Percentiles rank a stretch among this genome's conserved stretches.
phyloP scores from a whole-genome alignment of 345 rosid genomes.

The Ceriops zippeliana region DNA sequence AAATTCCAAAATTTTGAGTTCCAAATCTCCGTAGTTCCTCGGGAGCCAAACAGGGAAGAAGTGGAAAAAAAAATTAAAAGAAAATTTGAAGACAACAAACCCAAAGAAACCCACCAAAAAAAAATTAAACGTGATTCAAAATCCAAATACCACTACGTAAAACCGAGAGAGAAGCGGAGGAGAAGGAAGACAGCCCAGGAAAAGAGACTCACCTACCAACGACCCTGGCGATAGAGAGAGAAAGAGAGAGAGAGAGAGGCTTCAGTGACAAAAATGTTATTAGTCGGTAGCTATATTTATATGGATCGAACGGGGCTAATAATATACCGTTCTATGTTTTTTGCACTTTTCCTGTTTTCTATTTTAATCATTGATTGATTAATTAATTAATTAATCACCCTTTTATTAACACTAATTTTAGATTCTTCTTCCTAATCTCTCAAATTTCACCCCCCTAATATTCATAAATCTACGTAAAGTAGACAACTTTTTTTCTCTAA shows the following conservation, averaged over 20 bases:
- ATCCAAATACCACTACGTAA: not conserved
- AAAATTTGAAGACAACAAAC: not conserved
- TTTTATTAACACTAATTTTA: too few relatives aligned
- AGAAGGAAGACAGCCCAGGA: not conserved
- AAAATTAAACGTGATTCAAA: not conserved
- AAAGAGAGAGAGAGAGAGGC: not conserved
- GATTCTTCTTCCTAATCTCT: too few relatives aligned
- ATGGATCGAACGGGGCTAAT: not conserved
- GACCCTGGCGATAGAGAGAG: not conserved
- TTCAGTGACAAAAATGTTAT: not conserved
- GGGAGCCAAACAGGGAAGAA: slow-evolving; percentile 1
- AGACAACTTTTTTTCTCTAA: too few relatives aligned
- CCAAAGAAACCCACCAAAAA: not conserved
- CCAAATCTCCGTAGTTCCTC: not conserved
- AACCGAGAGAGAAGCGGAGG: not conserved
- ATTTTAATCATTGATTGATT: too few relatives aligned
- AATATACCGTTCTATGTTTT: not conserved
- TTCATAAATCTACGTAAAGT: too few relatives aligned
- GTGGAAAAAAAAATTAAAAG: not conserved
- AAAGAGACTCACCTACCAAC: not conserved
- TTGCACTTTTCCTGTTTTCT: too few relatives aligned
- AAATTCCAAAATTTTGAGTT: not conserved
- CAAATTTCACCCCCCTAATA: too few relatives aligned
- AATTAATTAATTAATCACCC: too few relatives aligned
- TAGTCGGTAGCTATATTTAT: not conserved